phyloP scores from a whole-genome alignment of 2,329 filamentous ascomycete species.

The Epichloe uncinata region DNA sequence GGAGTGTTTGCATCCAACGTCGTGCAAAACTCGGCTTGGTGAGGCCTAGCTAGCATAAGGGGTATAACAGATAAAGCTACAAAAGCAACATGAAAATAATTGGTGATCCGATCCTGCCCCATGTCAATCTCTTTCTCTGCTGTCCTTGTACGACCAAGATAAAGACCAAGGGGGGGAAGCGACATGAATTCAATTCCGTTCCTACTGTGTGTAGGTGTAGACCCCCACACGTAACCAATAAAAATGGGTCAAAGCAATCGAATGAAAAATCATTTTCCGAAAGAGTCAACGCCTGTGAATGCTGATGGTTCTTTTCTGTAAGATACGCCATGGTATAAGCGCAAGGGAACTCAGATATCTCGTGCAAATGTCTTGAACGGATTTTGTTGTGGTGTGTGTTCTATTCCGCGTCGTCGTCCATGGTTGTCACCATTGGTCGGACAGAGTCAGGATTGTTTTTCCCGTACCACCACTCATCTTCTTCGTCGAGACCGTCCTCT shows the following conservation, averaged over 20 bases:
- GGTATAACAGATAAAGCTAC: background rate
- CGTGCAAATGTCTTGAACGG: background rate
- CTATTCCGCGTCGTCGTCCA: conserved; percentile 37
- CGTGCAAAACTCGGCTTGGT: background rate
- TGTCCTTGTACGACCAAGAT: background rate
- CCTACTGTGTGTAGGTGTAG: background rate
- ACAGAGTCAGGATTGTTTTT: conserved; percentile 38
- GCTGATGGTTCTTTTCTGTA: background rate
- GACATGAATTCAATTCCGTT: background rate
- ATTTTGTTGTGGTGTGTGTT: background rate
- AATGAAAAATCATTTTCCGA: background rate
- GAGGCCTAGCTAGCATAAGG: background rate
- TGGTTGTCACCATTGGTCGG: conserved; percentile 34
- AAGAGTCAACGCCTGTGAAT: conserved; percentile 6
- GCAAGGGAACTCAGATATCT: background rate
- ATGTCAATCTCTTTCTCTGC: background rate
- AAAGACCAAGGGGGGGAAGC: no score
- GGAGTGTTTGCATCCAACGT: background rate
- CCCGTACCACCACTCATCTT: conserved; percentile 52
- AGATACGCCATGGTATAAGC: background rate
- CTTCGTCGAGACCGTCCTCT: conserved; percentile 43
- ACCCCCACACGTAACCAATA: no score
- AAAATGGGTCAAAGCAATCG: background rate
- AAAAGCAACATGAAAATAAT: background rate
- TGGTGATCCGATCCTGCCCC: background rate